Conservation (phyloP, 116 monocot species). For the Posidonia oceanica region DNA sequence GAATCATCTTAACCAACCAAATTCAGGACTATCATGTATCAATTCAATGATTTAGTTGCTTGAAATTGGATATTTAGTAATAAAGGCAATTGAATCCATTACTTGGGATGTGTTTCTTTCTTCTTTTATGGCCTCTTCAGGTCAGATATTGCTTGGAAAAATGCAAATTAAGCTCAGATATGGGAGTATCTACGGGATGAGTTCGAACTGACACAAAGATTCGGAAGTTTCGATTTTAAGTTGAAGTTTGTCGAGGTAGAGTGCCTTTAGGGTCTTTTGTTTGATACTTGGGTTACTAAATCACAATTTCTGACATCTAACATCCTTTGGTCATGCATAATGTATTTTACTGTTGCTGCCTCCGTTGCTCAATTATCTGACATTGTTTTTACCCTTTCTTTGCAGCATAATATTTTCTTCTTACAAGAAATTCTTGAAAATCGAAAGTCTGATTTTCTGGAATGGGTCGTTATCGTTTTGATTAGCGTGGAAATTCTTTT, state of each 20-base stretch:
- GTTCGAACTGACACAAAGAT: slow-evolving; percentile 60
- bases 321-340: background rate
- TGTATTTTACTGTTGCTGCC: background rate
- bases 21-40: too few relatives aligned
- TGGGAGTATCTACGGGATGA: slow-evolving; percentile 76
- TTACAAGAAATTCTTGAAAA: slow-evolving; percentile 63
- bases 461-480: slow-evolving; percentile 64
- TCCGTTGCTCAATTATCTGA: background rate
- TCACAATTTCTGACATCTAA: background rate
- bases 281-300: background rate
- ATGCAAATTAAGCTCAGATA: slow-evolving; percentile 73
- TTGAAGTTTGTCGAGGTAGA: slow-evolving; percentile 69
- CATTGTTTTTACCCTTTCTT: background rate
- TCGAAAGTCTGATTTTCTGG: slow-evolving; percentile 50
- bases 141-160: slow-evolving; percentile 82
- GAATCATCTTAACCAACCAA: too few relatives aligned
- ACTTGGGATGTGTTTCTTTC: too few relatives aligned
- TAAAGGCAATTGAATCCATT: too few relatives aligned
- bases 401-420: slow-evolving; percentile 65
- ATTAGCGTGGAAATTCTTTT: slow-evolving; percentile 54
- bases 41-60: too few relatives aligned
- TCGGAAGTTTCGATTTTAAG: slow-evolving; percentile 77
- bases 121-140: slow-evolving; percentile 8
- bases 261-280: background rate
- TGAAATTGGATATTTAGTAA: too few relatives aligned